Evolutionary conservation across 176 grass and related monocot species (phyloP).

Genomic region (Carex parvula): DNA sequence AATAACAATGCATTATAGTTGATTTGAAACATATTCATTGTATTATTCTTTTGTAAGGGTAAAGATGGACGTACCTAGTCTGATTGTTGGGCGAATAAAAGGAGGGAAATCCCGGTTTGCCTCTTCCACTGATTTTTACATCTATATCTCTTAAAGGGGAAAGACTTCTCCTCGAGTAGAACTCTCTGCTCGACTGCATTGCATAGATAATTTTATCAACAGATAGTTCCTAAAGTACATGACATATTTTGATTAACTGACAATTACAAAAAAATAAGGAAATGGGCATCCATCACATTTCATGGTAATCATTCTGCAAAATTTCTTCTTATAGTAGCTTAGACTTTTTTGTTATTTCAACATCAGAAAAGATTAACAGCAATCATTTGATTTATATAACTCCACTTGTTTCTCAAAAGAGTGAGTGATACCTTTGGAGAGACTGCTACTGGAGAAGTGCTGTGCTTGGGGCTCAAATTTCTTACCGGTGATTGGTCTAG

Average conservation of each 20-base stretch:
- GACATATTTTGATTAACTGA: slow-evolving; percentile 4
- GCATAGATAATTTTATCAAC: slow-evolving; percentile 8
- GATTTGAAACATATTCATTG: not conserved
- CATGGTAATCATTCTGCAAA: not conserved
- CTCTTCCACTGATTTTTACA: slow-evolving; percentile 30
- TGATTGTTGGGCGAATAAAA: slow-evolving; percentile 42
- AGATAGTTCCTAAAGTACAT: not conserved
- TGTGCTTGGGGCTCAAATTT: slow-evolving; percentile 31
- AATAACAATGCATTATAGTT: not conserved
- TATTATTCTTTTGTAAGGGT: not conserved
- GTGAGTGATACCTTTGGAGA: slow-evolving; percentile 21
- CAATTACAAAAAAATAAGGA: slow-evolving; percentile 4
- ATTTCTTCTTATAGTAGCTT: too few species aligned
- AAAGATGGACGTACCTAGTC: slow-evolving; percentile 31
- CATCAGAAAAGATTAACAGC: slow-evolving; percentile 1
- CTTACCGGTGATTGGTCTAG: slow-evolving; percentile 52
- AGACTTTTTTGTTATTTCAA: not conserved
- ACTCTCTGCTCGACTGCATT: slow-evolving; percentile 53
- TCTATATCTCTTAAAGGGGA: slow-evolving; percentile 59
- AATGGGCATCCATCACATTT: not conserved
- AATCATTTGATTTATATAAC: not conserved
- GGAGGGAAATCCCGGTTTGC: slow-evolving; percentile 38
- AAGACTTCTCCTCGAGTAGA: slow-evolving; percentile 53
- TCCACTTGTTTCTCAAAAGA: slow-evolving; percentile 8
- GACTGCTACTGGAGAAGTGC: slow-evolving; percentile 20